Evolutionary conservation across 2,329 filamentous ascomycete species (phyloP), one percentile per base, ranked within the genome.

Genomic region (Colletotrichum euphorbiae): DNA sequence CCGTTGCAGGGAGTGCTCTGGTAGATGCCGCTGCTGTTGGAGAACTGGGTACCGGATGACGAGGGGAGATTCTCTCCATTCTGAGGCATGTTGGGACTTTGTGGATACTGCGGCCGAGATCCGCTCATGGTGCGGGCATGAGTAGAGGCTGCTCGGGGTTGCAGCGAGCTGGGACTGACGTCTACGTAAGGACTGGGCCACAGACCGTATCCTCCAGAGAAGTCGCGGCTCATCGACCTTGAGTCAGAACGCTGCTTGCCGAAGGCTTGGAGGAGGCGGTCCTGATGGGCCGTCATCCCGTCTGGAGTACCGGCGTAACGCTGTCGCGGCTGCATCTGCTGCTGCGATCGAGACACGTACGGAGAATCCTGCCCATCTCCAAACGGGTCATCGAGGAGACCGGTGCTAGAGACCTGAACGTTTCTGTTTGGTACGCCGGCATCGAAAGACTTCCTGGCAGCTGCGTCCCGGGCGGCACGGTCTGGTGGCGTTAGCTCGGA

Each of bases 21-120:
- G 64, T 84, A 85, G 21, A 88, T 71, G 70, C 83, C 86, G 73
- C 84, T 87, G 1, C 79, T 76, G 62, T 85, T 78, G 13, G 85
- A 83, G 70, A 87, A 87, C 6, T 70, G 73, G 13, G 75, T 77
- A 6, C 74, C 69, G 5, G 74, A 73, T 1, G 80, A 80, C 57
- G 28, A 67, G 67, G 40, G 58, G 28, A 65, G 45, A 46, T 45
- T 72, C 64, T 54, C 55, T 40, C 9, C 60, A 40, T 69, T 71
- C 73, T 57, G 73, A 65, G n/a, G 71, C 71, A 58, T 60, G 55
- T 28, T 72, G 69, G 51, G 74, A 70, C 50, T 54, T 11, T 62
- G 57, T 8, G 33, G 50, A 65, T 19, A 57, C 15, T 58, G 50
- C 11, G 33, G 56, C 17, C 58, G 42, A 45, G 76, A 77, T 11